Evolutionary conservation across 768 basidiomycete species (phyloP).

Genomic region (Kwoniella pini): DNA sequence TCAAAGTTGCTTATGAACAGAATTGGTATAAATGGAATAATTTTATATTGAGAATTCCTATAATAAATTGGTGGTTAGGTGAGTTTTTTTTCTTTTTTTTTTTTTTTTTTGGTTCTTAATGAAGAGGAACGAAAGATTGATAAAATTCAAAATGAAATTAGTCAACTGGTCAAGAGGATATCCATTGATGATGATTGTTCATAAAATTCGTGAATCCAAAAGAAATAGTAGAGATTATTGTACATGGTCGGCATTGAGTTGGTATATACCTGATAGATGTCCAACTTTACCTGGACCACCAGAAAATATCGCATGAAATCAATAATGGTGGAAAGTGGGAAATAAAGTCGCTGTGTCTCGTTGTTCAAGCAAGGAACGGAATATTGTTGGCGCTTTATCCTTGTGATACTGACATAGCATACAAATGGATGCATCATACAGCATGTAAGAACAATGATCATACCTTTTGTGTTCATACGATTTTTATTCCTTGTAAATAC

Average conservation of each 20-base stretch:
- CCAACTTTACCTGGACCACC: slow-evolving; percentile 22
- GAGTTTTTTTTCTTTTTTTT: neutral
- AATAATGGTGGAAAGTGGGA: slow-evolving; percentile 5
- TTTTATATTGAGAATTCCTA: slow-evolving; percentile 14
- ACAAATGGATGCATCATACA: no score
- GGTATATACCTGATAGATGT: slow-evolving; percentile 24
- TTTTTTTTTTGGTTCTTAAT: neutral
- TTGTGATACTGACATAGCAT: no score
- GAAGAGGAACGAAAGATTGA: neutral
- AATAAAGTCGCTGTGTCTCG: no score
- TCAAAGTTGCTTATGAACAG: slow-evolving; percentile 25
- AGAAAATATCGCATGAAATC: slow-evolving; percentile 15
- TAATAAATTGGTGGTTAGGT: slow-evolving; percentile 24
- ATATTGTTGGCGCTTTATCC: no score
- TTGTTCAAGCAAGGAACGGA: neutral
- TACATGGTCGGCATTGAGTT: slow-evolving; percentile 27
- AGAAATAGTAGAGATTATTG: slow-evolving; percentile 25
- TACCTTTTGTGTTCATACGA: no score
- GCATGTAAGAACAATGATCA: no score
- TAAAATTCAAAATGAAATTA: neutral
- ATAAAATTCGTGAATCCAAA: slow-evolving; percentile 27
- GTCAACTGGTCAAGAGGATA: neutral
- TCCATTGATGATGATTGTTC: slow-evolving; percentile 21
- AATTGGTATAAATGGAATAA: slow-evolving; percentile 30
- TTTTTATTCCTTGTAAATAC: no score